Evolutionary conservation across 2,329 filamentous ascomycete genomes (phyloP).

Genomic region (Aspergillus fumigatiaffinis): DNA sequence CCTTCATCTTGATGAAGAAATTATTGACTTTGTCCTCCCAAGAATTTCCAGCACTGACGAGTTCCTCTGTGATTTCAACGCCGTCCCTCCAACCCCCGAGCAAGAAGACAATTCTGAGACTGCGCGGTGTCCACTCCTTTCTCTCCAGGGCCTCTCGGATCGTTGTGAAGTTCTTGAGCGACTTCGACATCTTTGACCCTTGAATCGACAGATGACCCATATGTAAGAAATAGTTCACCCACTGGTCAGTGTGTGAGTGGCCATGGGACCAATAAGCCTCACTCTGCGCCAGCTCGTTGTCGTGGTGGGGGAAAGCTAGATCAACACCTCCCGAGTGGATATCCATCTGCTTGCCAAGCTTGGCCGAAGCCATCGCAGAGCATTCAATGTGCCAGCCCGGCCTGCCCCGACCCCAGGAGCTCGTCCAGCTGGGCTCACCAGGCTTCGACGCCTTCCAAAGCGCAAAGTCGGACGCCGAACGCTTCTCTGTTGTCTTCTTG

Average conservation of each 20-base stretch:
- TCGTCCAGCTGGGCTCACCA: conserved; percentile 87
- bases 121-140: conserved; percentile 70
- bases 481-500: conserved; percentile 62
- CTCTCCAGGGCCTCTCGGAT: conserved; percentile 74
- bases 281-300: conserved; percentile 86
- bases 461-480: conserved; percentile 77
- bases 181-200: conserved; percentile 94
- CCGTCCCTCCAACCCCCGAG: conserved; percentile 87
- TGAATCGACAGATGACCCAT: conserved; percentile 90
- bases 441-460: conserved; percentile 91
- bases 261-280: conserved; percentile 70
- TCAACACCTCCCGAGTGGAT: conserved; percentile 93
- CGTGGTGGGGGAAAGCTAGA: conserved; percentile 85
- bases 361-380: conserved; percentile 88
- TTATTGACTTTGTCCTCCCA: conserved; percentile 80
- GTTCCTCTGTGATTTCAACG: conserved; percentile 82
- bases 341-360: conserved; percentile 81
- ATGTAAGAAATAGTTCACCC: conserved; percentile 95
- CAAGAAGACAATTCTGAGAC: conserved; percentile 80
- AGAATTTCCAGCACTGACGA: conserved; percentile 67
- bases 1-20: conserved; percentile 59
- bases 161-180: conserved; percentile 91
- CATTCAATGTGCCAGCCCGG: conserved; percentile 98
- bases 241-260: conserved; percentile 54
- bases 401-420: conserved; percentile 79